These are phyloP conservation scores for Spergularia bocconei DNA, from an alignment of 148 eudicot genomes.

Conservation along the genomic window DNA sequence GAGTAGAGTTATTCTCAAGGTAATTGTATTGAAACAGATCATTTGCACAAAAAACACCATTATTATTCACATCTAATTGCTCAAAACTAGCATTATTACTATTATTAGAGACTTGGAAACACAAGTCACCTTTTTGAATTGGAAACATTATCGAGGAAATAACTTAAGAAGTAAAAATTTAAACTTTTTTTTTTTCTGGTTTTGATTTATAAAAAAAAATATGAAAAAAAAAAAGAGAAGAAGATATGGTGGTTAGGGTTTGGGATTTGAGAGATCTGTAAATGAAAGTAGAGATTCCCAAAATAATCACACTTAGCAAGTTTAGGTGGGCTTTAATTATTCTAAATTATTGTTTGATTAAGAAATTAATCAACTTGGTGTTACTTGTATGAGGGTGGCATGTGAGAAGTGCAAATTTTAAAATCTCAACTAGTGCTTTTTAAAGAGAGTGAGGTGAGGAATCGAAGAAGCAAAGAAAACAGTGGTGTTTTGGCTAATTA, in stretches of 20 bases:
- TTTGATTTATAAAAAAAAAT: not conserved
- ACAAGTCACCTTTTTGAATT: conserved; percentile 27
- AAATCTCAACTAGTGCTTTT: not conserved
- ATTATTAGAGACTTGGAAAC: conserved; percentile 22
- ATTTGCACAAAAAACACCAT: not conserved
- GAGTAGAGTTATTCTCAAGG: not conserved
- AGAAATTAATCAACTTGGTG: not conserved
- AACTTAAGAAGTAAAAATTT: not conserved
- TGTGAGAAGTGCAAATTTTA: not conserved
- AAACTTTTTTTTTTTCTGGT: not conserved
- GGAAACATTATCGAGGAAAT: conserved; percentile 21
- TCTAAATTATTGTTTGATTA: not conserved
- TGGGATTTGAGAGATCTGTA: conserved; percentile 22
- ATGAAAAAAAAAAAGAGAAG: conserved; percentile 3
- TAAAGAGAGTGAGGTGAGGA: conserved; percentile 10
- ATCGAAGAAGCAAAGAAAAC: not conserved
- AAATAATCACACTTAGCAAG: conserved; percentile 19
- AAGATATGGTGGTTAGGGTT: conserved; percentile 37
- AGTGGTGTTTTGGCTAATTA: not conserved
- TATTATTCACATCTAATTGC: not conserved
- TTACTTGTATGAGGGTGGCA: conserved; percentile 18
- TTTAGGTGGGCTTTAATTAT: not conserved
- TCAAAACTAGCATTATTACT: conserved; percentile 9
- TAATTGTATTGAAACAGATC: not conserved
- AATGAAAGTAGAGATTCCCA: conserved; percentile 19